Conservation (phyloP, 306 rosid species). For the Acacia confusa region DNA sequence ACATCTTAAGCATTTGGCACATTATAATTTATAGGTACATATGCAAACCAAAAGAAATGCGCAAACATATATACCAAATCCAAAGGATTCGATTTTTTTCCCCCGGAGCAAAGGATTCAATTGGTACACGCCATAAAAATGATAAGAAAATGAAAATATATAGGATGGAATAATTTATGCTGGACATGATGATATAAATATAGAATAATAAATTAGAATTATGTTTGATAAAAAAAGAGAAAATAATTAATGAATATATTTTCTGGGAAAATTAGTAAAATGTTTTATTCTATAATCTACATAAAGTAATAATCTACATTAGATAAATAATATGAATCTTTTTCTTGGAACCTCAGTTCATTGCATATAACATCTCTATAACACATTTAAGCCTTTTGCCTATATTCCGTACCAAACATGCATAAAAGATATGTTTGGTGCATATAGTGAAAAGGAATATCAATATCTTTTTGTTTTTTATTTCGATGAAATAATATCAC, state of each 20-base stretch:
- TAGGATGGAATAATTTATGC: neutral
- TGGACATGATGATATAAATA: neutral
- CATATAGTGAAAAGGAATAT: neutral
- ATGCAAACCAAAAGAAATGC: neutral
- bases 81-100: neutral
- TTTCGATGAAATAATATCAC: too few relatives aligned
- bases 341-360: too few relatives aligned
- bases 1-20: slow-evolving; percentile 13
- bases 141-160: neutral
- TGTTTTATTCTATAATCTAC: neutral
- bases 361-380: too few relatives aligned
- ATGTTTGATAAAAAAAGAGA: neutral
- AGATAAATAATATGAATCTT: too few relatives aligned
- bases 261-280: neutral
- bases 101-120: neutral
- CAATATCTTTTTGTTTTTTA: too few relatives aligned
- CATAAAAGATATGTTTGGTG: neutral
- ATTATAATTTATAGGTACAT: neutral
- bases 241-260: neutral
- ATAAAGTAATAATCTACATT: neutral
- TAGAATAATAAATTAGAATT: neutral
- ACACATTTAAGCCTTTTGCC: neutral
- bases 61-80: neutral
- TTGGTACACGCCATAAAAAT: neutral
- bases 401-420: neutral